phyloP scores from a whole-genome alignment of 2,329 filamentous ascomycete species.

The Sphaerostilbella broomeana region DNA sequence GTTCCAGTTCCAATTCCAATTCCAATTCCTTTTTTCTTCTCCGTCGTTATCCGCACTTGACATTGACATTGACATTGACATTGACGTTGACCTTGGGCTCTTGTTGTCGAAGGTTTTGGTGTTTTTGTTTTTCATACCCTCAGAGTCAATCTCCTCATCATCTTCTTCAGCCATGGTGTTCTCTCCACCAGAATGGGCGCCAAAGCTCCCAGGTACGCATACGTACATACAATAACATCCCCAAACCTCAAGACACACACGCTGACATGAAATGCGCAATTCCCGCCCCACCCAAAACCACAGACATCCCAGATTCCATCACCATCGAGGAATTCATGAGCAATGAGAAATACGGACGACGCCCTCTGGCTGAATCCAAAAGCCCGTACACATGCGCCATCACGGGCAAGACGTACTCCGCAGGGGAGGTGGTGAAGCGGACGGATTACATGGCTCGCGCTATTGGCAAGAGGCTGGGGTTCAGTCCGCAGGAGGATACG shows the following conservation, averaged over 20 bases:
- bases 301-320: conserved; percentile 64
- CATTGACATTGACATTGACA: too few relatives aligned
- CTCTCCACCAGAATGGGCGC: conserved; percentile 50
- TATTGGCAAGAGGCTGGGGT: conserved; percentile 64
- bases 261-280: neutral
- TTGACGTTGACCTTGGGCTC: too few relatives aligned
- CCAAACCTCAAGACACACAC: too few relatives aligned
- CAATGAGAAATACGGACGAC: conserved; percentile 62
- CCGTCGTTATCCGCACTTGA: too few relatives aligned
- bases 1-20: too few relatives aligned
- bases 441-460: conserved; percentile 62
- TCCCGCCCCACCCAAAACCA: conserved; percentile 4
- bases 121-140: too few relatives aligned
- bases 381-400: conserved; percentile 74
- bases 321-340: conserved; percentile 72
- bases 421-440: conserved; percentile 56
- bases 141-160: too few relatives aligned
- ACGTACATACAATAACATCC: too few relatives aligned
- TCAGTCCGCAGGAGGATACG: conserved; percentile 60
- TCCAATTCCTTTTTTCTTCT: too few relatives aligned
- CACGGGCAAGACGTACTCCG: conserved; percentile 60
- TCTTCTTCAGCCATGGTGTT: conserved; percentile 55
- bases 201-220: conserved; percentile 33
- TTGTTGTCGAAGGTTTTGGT: too few relatives aligned
- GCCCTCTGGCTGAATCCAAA: conserved; percentile 53